phyloP scores from a whole-genome alignment of 805 yeast genomes.

The Dipodascopsis tothii region DNA sequence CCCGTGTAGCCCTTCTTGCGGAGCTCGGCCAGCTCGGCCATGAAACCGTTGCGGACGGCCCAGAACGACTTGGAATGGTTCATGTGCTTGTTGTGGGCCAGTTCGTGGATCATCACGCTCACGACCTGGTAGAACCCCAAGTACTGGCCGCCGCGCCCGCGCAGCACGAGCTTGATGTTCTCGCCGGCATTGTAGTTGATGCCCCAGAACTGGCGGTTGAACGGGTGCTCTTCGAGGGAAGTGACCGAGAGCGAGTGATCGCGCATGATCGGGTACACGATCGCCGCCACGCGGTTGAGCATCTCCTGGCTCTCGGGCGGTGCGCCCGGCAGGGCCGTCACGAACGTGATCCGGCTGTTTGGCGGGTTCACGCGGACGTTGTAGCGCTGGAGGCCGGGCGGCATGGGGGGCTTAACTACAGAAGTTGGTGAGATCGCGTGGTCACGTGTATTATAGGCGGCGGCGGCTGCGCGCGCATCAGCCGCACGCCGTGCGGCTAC shows the following conservation, averaged over 20 bases:
- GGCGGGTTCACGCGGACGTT: constrained; percentile 17
- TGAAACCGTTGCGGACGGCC: constrained; percentile 17
- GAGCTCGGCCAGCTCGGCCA: constrained; percentile 16
- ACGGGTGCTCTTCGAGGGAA: constrained; percentile 18
- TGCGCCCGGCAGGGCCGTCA: constrained; percentile 17
- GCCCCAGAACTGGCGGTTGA: constrained; percentile 22
- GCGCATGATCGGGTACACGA: constrained; percentile 23
- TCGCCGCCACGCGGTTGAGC: constrained; percentile 23
- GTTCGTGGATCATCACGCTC: constrained; percentile 23
- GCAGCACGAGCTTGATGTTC: constrained; percentile 17
- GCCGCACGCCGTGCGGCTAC: too few relatives aligned
- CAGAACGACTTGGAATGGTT: constrained; percentile 21
- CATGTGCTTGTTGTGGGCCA: constrained; percentile 23
- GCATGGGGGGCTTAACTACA: too few relatives aligned
- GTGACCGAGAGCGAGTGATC: constrained; percentile 17
- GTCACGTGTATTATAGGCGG: too few relatives aligned
- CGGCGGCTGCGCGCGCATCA: too few relatives aligned
- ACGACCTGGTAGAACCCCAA: constrained; percentile 19
- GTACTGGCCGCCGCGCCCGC: constrained; percentile 16
- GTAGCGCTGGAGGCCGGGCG: constrained; percentile 14
- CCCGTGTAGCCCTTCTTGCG: constrained; percentile 22
- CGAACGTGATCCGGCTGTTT: constrained; percentile 20
- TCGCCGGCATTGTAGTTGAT: constrained; percentile 24
- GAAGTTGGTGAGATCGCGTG: too few relatives aligned
- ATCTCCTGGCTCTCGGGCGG: constrained; percentile 15